Conservation (phyloP, 2,329 filamentous ascomycete genomes). For the Ciborinia camelliae region DNA sequence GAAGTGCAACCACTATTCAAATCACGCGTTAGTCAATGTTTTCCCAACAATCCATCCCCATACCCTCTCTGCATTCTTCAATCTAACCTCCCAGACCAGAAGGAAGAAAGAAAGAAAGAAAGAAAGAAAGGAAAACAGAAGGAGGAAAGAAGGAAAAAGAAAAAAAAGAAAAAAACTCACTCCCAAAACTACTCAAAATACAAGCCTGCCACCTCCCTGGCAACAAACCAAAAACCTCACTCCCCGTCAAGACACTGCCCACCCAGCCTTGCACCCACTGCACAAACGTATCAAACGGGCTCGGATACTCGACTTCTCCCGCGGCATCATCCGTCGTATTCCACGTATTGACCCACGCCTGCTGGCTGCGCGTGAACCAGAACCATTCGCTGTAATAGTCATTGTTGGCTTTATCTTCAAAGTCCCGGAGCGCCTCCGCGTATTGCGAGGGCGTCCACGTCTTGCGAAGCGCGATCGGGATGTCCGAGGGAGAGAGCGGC, state of each 20-base stretch:
- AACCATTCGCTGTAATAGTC: conserved; percentile 50
- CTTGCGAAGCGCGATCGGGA: conserved; percentile 41
- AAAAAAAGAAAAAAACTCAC: conserved; percentile 29
- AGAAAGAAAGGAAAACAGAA: conserved; percentile 17
- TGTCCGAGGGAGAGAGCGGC: conserved; percentile 40
- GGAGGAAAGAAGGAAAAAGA: too few species aligned
- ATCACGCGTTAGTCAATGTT: background rate
- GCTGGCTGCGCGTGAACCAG: conserved; percentile 48
- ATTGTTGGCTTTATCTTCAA: conserved; percentile 41
- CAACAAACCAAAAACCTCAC: conserved; percentile 38
- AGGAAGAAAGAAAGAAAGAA: too few species aligned
- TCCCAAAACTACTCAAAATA: conserved; percentile 37
- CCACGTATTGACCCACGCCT: conserved; percentile 48
- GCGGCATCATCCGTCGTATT: conserved; percentile 39
- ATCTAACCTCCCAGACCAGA: background rate
- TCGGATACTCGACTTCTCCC: conserved; percentile 41
- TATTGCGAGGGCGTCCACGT: conserved; percentile 38
- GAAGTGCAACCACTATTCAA: conserved; percentile 14
- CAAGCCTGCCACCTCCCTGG: conserved; percentile 40
- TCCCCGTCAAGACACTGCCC: conserved; percentile 38
- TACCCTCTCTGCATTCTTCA: background rate
- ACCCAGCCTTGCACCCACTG: conserved; percentile 41
- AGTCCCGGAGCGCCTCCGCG: conserved; percentile 39
- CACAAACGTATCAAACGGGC: conserved; percentile 25
- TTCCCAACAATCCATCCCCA: background rate